Evolutionary conservation across 148 eudicot genomes (phyloP), one percentile per base, ranked within the genome.

Genomic region (Heliamphora exappendiculata): DNA sequence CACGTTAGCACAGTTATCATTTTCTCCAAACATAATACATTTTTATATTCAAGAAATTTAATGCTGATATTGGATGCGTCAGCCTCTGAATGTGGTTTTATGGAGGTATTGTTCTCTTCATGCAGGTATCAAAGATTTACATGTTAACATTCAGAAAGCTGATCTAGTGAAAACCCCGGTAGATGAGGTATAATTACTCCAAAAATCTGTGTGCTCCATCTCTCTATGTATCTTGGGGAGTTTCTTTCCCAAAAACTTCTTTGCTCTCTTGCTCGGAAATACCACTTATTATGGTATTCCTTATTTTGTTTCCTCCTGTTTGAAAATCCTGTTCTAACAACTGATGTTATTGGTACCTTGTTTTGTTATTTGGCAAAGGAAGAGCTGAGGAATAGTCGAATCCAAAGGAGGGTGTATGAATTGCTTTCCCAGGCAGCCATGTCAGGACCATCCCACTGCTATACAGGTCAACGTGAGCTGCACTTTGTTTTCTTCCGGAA

Each of bases 401-500:
- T 92, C 60, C 86, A 83, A 70, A 86, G 87, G 79, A 88, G 97
- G 75, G 91, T 94, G 31, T 85, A 90, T 80, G 97, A 94, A 70
- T 82, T 94, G 84, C 85, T 94, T 19, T 88, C 88, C 50, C 92
- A 94, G 82, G 93, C 98, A 75, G 88, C 87, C 29, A 53, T 79
- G 26, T 80, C 96, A 63, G 78, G 78, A 67, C 62, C 82, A 66
- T 47, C 82, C 6, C 70, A 74, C 79, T 80, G 78, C 55, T 78
- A 59, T 79, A 49, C 87, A 51, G 82, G 85, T 87, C 89, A 92
- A 79, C 87, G 92, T 47, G 97, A 94, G 83, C 93, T 94, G 73
- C 97, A 94, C 89, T 94, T 94, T 81, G 85, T 88, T 81, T 94
- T 94, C 90, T 94, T 90, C 72, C 85, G 91, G 75, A 88, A 84